Conservation (phyloP, 352 stramenopile species). For the Pythium pyrilobum region DNA sequence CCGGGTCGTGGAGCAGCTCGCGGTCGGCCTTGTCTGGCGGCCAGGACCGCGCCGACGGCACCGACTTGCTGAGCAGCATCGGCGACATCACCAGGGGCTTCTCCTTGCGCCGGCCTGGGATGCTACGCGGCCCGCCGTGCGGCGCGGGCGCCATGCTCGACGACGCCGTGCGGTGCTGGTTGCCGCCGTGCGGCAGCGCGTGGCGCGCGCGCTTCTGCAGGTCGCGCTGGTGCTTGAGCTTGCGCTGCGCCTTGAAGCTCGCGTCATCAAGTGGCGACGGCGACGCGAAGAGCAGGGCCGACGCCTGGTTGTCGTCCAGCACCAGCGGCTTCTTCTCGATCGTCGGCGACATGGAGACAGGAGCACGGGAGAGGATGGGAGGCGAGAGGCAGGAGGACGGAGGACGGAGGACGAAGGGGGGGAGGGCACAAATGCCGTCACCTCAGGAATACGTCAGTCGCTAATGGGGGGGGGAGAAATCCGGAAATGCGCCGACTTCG, state of each 20-base stretch:
- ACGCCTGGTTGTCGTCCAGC: not conserved
- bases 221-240: conserved; percentile 66
- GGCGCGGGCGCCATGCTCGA: conserved; percentile 10
- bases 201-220: conserved; percentile 27
- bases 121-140: conserved; percentile 17
- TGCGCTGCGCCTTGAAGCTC: conserved; percentile 56
- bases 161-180: conserved; percentile 34
- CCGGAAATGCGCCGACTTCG: conserved; percentile 1
- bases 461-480: conserved; percentile 2
- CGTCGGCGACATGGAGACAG: conserved; percentile 14
- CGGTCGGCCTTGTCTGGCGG: conserved; percentile 22
- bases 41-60: conserved; percentile 48
- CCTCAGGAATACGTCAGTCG: not conserved
- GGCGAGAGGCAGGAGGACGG: not conserved
- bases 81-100: not conserved
- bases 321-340: conserved; percentile 14
- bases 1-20: conserved; percentile 9
- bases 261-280: conserved; percentile 5
- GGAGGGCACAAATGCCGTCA: not conserved
- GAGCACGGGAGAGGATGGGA: not conserved
- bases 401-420: not conserved
- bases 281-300: not conserved
- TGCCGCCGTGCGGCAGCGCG: conserved; percentile 11
- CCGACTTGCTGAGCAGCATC: conserved; percentile 36
- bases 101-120: conserved; percentile 28